phyloP scores from a whole-genome alignment of 345 rosid genomes.

The Draba incana region DNA sequence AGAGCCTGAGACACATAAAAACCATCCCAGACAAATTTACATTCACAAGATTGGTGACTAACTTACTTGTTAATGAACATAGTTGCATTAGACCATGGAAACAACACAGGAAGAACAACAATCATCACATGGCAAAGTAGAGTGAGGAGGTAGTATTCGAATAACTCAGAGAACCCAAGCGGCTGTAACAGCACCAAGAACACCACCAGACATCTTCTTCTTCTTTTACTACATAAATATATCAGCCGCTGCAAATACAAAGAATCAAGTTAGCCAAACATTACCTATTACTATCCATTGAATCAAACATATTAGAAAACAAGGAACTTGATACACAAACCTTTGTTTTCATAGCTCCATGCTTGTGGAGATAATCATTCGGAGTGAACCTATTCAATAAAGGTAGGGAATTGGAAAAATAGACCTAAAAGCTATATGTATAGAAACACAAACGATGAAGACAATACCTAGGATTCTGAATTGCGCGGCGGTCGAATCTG shows the following conservation, averaged over 20 bases:
- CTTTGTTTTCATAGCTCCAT: too few species aligned
- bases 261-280: neutral
- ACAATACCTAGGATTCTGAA: too few species aligned
- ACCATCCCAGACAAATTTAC: neutral
- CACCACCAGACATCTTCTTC: conserved; percentile 87
- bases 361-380: too few species aligned
- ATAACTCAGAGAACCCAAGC: conserved; percentile 77
- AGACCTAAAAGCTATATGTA: too few species aligned
- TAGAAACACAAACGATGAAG: too few species aligned
- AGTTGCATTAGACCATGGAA: conserved; percentile 91
- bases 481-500: too few species aligned
- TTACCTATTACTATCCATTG: neutral
- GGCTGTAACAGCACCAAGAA: conserved; percentile 79
- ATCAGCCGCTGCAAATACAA: conserved; percentile 66
- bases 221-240: conserved; percentile 94
- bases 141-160: conserved; percentile 79
- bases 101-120: conserved; percentile 70
- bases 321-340: conserved; percentile 2
- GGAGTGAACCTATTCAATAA: too few species aligned
- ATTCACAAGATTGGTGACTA: neutral
- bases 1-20: too few species aligned
- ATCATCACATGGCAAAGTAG: conserved; percentile 74
- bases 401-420: too few species aligned
- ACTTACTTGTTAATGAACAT: conserved; percentile 87
- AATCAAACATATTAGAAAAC: conserved; percentile 11